Evolutionary conservation across 192 early-diverging fungal species (phyloP), one percentile per base, ranked within the genome.

Genomic region (Powellomyces hirtus): DNA sequence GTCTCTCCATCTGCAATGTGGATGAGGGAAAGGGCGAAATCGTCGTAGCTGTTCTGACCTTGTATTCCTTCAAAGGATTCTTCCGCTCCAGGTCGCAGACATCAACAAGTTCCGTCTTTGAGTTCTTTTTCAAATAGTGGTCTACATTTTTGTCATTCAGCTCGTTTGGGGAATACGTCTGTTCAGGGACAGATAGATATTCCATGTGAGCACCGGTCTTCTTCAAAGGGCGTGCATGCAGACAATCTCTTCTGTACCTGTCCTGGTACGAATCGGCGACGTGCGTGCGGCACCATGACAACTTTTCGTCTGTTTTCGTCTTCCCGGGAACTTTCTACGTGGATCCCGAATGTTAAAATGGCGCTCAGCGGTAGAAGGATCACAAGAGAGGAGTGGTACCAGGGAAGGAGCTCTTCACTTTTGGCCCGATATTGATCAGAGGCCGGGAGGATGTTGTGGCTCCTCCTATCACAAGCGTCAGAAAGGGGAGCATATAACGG

Each of bases 21-120:
- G n/a, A n/a, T n/a, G n/a, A n/a, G n/a, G n/a, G n/a, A n/a, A n/a
- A n/a, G n/a, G n/a, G n/a, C n/a, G n/a, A n/a, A n/a, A n/a, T n/a
- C n/a, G n/a, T n/a, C n/a, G n/a, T n/a, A n/a, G n/a, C n/a, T n/a
- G n/a, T n/a, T n/a, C n/a, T n/a, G n/a, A n/a, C 55, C 52, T 58
- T 55, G 55, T 67, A 67, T 26, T 42, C 52, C 33, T 67, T 57
- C 26, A 67, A 29, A 20, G 65, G 65, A 38, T 67, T 58, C n/a
- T 31, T 59, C 16, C 65, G 33, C 14, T 36, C 24, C 46, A 20
- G 14, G 13, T 20, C 64, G 51, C 49, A 56, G n/a, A 67, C 34
- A 33, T 67, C 65, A 31, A 26, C 26, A 13, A 18, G 8, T 42
- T 8, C 18, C 18, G 40, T 42, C 52, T 67, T 58, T n/a, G 30